Conservation (phyloP, 805 yeast genomes). For the Grigorovia transvaalensis region DNA sequence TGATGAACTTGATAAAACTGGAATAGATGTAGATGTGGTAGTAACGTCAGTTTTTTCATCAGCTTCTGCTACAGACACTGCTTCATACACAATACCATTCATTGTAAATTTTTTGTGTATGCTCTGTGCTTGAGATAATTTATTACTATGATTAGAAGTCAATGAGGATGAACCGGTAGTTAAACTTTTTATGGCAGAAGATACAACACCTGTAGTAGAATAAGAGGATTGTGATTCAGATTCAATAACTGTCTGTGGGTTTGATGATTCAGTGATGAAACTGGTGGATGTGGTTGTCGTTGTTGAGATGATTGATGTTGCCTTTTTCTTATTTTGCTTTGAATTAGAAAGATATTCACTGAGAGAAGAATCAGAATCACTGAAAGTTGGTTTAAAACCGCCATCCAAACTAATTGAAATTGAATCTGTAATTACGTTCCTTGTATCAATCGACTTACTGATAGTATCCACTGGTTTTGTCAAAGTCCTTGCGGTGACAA, state of each 20-base stretch:
- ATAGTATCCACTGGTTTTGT: conserved; percentile 8
- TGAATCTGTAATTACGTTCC: conserved; percentile 11
- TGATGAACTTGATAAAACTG: not conserved
- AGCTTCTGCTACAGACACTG: not conserved
- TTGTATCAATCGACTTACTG: not conserved
- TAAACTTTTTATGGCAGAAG: not conserved
- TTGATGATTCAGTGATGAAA: not conserved
- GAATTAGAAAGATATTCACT: not conserved
- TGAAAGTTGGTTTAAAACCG: conserved; percentile 7
- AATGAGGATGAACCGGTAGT: not conserved
- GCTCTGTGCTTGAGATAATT: not conserved
- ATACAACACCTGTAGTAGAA: not conserved
- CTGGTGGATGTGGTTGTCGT: not conserved
- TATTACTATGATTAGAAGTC: no score
- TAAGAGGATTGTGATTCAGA: not conserved
- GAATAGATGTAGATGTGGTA: not conserved
- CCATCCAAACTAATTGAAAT: conserved; percentile 8
- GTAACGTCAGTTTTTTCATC: not conserved
- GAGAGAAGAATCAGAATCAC: not conserved
- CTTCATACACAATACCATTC: conserved; percentile 7
- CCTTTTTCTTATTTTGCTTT: not conserved
- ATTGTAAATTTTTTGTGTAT: conserved; percentile 4
- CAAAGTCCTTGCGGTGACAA: conserved; percentile 7
- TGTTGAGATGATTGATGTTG: not conserved
- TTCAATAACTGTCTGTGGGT: not conserved